phyloP scores from a whole-genome alignment of 768 basidiomycete species.

The Naematelia aurantialba region DNA sequence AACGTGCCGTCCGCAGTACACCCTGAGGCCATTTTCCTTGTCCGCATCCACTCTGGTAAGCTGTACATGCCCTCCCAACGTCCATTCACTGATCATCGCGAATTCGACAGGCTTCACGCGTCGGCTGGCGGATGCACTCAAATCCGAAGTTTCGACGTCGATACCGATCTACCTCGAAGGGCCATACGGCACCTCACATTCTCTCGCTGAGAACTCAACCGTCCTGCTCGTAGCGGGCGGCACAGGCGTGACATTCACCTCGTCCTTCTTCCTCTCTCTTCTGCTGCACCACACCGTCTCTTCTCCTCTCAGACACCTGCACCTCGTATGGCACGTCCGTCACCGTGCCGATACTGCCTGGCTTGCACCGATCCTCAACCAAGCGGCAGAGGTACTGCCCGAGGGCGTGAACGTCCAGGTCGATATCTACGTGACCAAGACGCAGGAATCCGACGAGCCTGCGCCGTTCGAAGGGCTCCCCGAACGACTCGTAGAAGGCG shows the following conservation, averaged over 20 bases:
- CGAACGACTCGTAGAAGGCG: conserved; percentile 8
- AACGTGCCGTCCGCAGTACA: conserved; percentile 26
- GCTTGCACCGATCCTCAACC: conserved; percentile 28
- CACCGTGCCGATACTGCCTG: conserved; percentile 29
- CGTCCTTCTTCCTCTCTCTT: conserved; percentile 23
- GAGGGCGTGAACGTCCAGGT: conserved; percentile 10
- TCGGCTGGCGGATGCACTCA: conserved; percentile 17
- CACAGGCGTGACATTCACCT: conserved; percentile 32
- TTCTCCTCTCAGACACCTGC: conserved; percentile 20
- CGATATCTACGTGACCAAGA: conserved; percentile 33
- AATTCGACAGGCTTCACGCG: conserved; percentile 40
- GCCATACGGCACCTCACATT: conserved; percentile 31
- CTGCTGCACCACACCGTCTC: not conserved
- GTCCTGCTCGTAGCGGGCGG: conserved; percentile 36
- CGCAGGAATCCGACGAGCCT: conserved; percentile 19
- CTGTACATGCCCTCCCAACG: too few species aligned
- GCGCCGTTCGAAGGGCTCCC: conserved; percentile 3
- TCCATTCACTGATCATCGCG: too few species aligned
- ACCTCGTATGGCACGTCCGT: conserved; percentile 44
- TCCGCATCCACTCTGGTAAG: conserved; percentile 32
- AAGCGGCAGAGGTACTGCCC: conserved; percentile 7
- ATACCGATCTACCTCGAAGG: conserved; percentile 32
- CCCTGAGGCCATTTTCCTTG: conserved; percentile 28
- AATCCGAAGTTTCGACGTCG: not conserved
- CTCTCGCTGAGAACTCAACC: conserved; percentile 18